Evolutionary conservation across 1,284 basidiomycete species (phyloP).

Genomic region (Cystobasidiaceae sp.): DNA sequence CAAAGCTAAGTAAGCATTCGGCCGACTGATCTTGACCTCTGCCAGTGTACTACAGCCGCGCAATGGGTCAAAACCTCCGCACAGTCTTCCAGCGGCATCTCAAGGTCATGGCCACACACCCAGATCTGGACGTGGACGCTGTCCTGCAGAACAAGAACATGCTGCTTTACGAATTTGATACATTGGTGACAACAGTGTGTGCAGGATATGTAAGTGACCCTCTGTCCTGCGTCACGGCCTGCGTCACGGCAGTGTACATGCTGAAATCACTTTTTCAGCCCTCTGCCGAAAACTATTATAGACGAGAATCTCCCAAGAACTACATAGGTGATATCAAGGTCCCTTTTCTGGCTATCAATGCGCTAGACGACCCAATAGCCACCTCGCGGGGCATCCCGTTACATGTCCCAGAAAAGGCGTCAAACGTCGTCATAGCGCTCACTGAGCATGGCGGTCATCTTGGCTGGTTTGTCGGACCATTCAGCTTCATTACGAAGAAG

Average conservation of each 20-base stretch:
- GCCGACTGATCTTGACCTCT: too few species aligned
- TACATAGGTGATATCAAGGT: conserved; percentile 40
- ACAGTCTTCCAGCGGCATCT: conserved; percentile 61
- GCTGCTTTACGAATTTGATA: conserved; percentile 50
- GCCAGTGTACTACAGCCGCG: conserved; percentile 36
- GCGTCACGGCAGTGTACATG: conserved; percentile 40
- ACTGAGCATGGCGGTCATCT: conserved; percentile 84
- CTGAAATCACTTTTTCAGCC: conserved; percentile 41
- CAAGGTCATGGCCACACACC: conserved; percentile 28
- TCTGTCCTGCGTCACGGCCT: too few species aligned
- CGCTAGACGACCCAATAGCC: conserved; percentile 84
- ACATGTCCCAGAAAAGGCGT: conserved; percentile 54
- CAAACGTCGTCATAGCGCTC: conserved; percentile 64
- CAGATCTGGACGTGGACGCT: conserved; percentile 36
- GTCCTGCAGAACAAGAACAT: conserved; percentile 37
- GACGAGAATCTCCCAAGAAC: conserved; percentile 39
- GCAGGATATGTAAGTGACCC: conserved; percentile 59
- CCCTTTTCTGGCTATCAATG: conserved; percentile 69
- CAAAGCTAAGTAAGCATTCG: too few species aligned
- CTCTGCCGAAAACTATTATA: conserved; percentile 75
- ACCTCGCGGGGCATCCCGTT: conserved; percentile 43
- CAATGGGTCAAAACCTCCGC: conserved; percentile 42
- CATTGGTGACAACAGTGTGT: conserved; percentile 62
- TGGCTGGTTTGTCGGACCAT: conserved; percentile 76
- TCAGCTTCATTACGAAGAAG: conserved; percentile 48